Evolutionary conservation across 2,329 filamentous ascomycete genomes (phyloP), one percentile per base, ranked within the genome.

Genomic region (Fusarium circinatum): DNA sequence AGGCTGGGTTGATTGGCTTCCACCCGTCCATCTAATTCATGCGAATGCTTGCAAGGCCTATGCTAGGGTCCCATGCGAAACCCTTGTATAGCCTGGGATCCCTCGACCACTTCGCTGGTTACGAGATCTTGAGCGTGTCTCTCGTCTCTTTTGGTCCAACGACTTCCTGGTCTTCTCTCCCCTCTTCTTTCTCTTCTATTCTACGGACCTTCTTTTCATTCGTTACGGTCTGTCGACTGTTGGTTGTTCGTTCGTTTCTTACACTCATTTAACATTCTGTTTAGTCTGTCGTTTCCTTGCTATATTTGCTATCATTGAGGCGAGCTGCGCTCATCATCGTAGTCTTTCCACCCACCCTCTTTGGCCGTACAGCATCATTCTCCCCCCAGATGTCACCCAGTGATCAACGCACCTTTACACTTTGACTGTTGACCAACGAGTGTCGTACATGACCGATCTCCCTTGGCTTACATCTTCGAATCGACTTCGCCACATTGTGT

Each of bases 321-420:
- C 75, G 73, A 75, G 75, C 74, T 59, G 74, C 66, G 73, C 75
- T 76, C 75, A 75, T 76, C 69, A 59, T 59, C 51, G 54, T 78
- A 70, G 71, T 65, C 65, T 67, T 73, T 67, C 60, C 60, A 57
- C 58, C 58, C 60, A 57, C 58, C 64, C 48, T 42, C 62, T 59
- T 69, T 67, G 48, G 45, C 52, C 28, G 36, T 55, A 60, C 30
- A 30, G 20, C 20, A 55, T 55, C 42, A 61, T 45, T 56, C 28
- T 45, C 41, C 26, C 26, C 41, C 59, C 58, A 47, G 44, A 65
- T 58, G 30, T 41, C 68, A 36, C 36, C 15, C 34, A 55, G 45
- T 70, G 60, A 70, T 54, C 67, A 68, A 71, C 70, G 24, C 39
- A 68, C 71, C 30, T 74, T 58, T 58, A 39, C 48, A 32, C 42